Percentiles rank a stretch among this genome's conserved stretches.
These are phyloP conservation scores for Saposhnikovia divaricata DNA, from an alignment of 129 eudicot genomes.

Conservation along the genomic window DNA sequence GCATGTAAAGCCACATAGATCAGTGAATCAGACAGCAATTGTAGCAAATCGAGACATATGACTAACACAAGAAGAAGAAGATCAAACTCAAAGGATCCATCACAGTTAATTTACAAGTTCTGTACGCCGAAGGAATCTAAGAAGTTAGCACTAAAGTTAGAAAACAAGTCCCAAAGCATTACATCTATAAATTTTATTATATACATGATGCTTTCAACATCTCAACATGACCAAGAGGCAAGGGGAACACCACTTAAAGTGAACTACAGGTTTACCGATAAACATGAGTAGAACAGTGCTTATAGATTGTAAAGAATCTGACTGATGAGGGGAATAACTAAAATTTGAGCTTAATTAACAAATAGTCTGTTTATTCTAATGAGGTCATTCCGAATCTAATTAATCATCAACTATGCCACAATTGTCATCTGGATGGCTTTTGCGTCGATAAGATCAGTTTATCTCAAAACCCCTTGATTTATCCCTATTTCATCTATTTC, in stretches of 20 bases:
- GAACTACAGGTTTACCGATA: not conserved
- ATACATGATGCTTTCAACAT: not conserved
- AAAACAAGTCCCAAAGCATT: not conserved
- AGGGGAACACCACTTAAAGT: not conserved
- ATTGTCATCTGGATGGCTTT: not conserved
- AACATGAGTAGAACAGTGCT: not conserved
- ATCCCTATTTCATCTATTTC: not conserved
- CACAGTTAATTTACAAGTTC: not conserved
- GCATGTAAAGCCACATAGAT: not conserved
- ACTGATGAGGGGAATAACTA: not conserved
- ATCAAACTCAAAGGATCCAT: not conserved
- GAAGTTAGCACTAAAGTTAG: not conserved
- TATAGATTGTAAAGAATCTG: not conserved
- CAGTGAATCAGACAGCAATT: not conserved
- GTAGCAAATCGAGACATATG: not conserved
- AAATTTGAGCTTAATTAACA: not conserved
- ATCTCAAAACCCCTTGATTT: not conserved
- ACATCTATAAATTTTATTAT: not conserved
- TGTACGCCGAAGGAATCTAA: not conserved
- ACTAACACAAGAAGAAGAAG: not conserved
- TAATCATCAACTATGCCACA: not conserved
- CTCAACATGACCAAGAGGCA: not conserved
- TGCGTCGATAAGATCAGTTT: not conserved
- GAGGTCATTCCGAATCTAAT: not conserved
- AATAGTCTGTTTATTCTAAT: not conserved